Base-by-base conservation (phyloP, 768 basidiomycete species). In the Rhodosporidiobolus sp. region DNA sequence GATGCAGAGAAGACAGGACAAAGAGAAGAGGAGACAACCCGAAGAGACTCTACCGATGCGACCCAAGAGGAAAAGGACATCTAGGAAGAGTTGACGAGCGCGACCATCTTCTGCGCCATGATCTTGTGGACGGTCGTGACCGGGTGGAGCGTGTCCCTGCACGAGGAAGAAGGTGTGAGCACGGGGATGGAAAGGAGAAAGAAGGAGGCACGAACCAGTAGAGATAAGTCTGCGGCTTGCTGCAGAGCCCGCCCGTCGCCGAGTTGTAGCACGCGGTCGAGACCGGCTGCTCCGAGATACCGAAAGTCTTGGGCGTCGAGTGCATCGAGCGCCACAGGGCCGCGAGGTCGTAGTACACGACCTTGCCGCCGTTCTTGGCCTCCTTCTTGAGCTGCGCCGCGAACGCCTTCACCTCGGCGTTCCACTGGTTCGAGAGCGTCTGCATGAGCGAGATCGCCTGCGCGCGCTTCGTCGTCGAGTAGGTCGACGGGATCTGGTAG, bases 71-170 rank as follows among this genome's bases (percentile, higher is more conserved):
- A 43, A 14, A 14, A 14, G 14, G 14, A 43, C 7, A 43, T 43
- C 38, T 43, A 43, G 38, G 38, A 43, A 43, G 38, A 43, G 38
- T 43, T 43, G 1, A 72, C 74, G 63, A 75, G 50, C 1, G 48
- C 67, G 54, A 65, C 65, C 70, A 75, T 68, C 48, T 63, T 57
- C 48, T 63, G 26, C 0, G 74, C 74, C 65, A 71, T 69, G 32
- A 62, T 22, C 54, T 65, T 56, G 62, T 68, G 63, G 4, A 71
- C 54, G 17, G 45, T 28, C 10, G 74, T 75, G 30, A 67, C 67
- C 1, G 74, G 74, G 59, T 75, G 74, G 1, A 75, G 69, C n/a
- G 74, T 65, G 63, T 75, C 74, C n/a, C n/a, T n/a, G n/a, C n/a
- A n/a, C n/a, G n/a, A n/a, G n/a, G n/a, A n/a, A n/a, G n/a, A n/a